Percentiles rank a stretch among this genome's conserved stretches.
phyloP scores from a whole-genome alignment of 202 grass and related monocot genomes.

The Zoysia matrella region DNA sequence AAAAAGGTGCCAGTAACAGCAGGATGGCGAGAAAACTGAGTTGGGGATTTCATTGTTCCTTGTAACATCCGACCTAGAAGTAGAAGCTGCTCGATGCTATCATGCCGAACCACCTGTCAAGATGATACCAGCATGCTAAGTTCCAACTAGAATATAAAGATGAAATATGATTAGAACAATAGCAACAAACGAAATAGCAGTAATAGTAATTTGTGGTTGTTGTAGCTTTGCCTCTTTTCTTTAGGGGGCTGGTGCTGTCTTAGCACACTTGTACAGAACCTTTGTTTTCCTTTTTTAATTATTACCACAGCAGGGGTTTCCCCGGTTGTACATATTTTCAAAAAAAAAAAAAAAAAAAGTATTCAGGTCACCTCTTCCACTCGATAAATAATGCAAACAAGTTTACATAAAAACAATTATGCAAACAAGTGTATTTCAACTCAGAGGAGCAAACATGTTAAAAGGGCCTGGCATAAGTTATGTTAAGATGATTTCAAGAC shows the following conservation, averaged over 20 bases:
- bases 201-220: no score
- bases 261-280: no score
- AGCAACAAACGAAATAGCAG: slow-evolving; percentile 1
- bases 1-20: slow-evolving; percentile 94
- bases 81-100: slow-evolving; percentile 96
- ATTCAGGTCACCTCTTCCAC: no score
- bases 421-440: slow-evolving; percentile 3
- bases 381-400: no score
- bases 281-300: no score
- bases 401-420: neutral
- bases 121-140: slow-evolving; percentile 27
- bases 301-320: no score
- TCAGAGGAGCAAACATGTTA: neutral
- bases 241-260: no score
- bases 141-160: slow-evolving; percentile 3
- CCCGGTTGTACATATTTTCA: no score
- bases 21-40: slow-evolving; percentile 94
- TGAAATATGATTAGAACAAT: slow-evolving; percentile 9
- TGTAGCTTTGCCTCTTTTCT: no score
- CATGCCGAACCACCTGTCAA: slow-evolving; percentile 85
- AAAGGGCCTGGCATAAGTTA: neutral
- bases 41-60: slow-evolving; percentile 94
- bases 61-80: slow-evolving; percentile 94
- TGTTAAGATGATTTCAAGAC: neutral
- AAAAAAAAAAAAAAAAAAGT: no score